Conservation (phyloP, 2,329 filamentous ascomycete species). For the Nemania sp. region DNA sequence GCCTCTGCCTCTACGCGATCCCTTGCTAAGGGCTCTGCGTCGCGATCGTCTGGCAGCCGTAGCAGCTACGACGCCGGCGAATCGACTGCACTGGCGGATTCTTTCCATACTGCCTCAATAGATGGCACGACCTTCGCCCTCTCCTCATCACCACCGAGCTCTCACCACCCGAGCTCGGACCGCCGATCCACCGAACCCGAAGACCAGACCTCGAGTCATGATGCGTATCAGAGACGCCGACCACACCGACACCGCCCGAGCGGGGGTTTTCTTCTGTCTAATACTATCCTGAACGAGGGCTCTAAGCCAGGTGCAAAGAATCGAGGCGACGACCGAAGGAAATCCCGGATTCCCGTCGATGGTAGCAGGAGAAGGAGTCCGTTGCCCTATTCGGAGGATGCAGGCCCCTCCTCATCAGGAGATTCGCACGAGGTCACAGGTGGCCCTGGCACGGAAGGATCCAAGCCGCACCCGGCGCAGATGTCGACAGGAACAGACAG, state of each 20-base stretch:
- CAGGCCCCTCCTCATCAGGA: constrained; percentile 3
- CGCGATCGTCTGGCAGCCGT: constrained; percentile 39
- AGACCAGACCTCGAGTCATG: constrained; percentile 26
- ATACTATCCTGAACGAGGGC: constrained; percentile 42
- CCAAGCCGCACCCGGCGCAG: constrained; percentile 20
- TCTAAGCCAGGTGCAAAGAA: constrained; percentile 19
- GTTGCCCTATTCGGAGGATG: constrained; percentile 24
- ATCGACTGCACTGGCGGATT: constrained; percentile 45
- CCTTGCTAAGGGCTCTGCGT: constrained; percentile 34
- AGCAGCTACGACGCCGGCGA: constrained; percentile 50
- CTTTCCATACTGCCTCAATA: constrained; percentile 28
- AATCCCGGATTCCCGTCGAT: constrained; percentile 38
- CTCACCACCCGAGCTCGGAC: constrained; percentile 23
- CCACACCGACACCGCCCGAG: constrained; percentile 50
- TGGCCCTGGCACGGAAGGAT: constrained; percentile 17
- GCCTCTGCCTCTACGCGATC: constrained; percentile 25
- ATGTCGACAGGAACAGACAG: constrained; percentile 17
- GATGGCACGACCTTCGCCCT: constrained; percentile 25
- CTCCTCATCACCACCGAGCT: constrained; percentile 22
- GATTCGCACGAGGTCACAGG: constrained; percentile 24
- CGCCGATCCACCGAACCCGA: constrained; percentile 23
- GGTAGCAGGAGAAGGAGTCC: constrained; percentile 35
- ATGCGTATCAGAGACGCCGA: constrained; percentile 34
- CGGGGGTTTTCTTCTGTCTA: constrained; percentile 56
- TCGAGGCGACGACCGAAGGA: constrained; percentile 40